A percentile compares a stretch with the other conserved stretches of the same genome.
phyloP scores from a whole-genome alignment of 2,329 filamentous ascomycete species.

The Gyromitra esculenta region DNA sequence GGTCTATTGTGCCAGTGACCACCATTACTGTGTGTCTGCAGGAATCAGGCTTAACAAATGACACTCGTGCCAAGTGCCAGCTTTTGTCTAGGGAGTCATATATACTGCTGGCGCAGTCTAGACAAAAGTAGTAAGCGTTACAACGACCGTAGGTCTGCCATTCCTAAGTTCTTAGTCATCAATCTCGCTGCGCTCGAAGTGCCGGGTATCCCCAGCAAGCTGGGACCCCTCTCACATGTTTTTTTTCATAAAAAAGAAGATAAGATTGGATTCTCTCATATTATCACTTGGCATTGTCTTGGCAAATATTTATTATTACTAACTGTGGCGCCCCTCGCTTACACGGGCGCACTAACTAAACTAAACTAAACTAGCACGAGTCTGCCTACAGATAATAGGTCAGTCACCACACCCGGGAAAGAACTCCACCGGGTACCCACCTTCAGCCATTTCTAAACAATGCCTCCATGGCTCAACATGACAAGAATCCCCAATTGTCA shows the following conservation, averaged over 20 bases:
- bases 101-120: too few species aligned
- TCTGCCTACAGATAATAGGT: neutral
- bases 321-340: slow-evolving; percentile 12
- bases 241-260: slow-evolving; percentile 8
- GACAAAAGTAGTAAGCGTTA: too few species aligned
- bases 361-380: slow-evolving; percentile 4
- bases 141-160: too few species aligned
- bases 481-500: slow-evolving; percentile 33
- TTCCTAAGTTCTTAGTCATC: too few species aligned
- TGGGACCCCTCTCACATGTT: neutral
- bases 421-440: slow-evolving; percentile 4
- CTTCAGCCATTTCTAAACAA: neutral
- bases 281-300: slow-evolving; percentile 18
- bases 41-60: too few species aligned
- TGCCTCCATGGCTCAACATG: neutral
- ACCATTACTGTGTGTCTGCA: too few species aligned
- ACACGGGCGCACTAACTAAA: slow-evolving; percentile 12
- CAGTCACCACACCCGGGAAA: slow-evolving; percentile 15
- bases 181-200: neutral
- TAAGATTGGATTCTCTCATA: slow-evolving; percentile 19
- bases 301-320: slow-evolving; percentile 27
- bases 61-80: too few species aligned
- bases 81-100: too few species aligned
- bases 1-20: too few species aligned
- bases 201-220: neutral